These are phyloP conservation scores for Fusarium zealandicum DNA, from an alignment of 2,329 filamentous ascomycete genomes.

Conservation along the genomic window DNA sequence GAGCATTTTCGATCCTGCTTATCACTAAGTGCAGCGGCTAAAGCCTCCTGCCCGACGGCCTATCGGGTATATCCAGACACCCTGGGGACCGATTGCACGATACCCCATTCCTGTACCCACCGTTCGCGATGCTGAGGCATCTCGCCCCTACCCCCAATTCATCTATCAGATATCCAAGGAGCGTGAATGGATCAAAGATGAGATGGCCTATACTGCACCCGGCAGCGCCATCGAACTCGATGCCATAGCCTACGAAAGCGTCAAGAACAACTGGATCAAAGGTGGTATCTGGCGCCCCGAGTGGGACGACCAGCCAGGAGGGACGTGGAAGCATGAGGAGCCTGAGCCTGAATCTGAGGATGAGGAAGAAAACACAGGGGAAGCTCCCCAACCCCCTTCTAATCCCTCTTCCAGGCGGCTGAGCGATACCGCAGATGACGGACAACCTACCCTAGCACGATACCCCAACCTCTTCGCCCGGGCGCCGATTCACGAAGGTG, in stretches of 20 bases:
- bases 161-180: slow-evolving; percentile 20
- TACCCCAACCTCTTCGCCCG: too few species aligned
- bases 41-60: background rate
- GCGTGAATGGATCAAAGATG: slow-evolving; percentile 17
- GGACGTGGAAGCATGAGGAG: slow-evolving; percentile 10
- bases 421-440: background rate
- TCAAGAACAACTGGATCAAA: slow-evolving; percentile 16
- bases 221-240: background rate
- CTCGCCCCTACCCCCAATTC: slow-evolving; percentile 28
- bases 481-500: too few species aligned
- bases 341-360: too few species aligned
- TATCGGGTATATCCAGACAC: background rate
- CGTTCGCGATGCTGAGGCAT: slow-evolving; percentile 15
- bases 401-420: background rate
- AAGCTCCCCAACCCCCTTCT: background rate
- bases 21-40: background rate
- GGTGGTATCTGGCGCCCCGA: slow-evolving; percentile 14
- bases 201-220: background rate
- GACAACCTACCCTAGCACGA: background rate
- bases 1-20: background rate
- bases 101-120: slow-evolving; percentile 1
- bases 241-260: slow-evolving; percentile 9
- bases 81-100: background rate
- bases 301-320: slow-evolving; percentile 12
- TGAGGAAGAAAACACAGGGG: background rate